phyloP scores from a whole-genome alignment of 495 filamentous ascomycete genomes.

The Penicillium samsonianum region DNA sequence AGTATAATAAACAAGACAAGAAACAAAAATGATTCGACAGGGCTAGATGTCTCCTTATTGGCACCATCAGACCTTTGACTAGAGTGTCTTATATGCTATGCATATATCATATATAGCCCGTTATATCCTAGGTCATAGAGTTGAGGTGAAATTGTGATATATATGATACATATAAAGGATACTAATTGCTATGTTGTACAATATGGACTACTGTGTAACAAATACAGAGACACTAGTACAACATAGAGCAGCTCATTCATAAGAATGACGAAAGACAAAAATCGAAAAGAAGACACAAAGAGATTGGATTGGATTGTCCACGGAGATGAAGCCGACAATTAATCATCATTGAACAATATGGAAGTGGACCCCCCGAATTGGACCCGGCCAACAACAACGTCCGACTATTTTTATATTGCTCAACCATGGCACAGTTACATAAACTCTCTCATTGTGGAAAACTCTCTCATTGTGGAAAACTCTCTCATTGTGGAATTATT shows the following conservation, averaged over 20 bases:
- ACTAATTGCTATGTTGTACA: not conserved
- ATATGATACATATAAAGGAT: not conserved
- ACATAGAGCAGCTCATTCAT: not conserved
- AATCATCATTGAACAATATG: constrained; percentile 13
- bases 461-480: not conserved
- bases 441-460: too few species aligned
- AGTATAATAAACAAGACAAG: not conserved
- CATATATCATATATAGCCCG: not conserved
- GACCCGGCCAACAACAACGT: constrained; percentile 16
- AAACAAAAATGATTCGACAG: not conserved
- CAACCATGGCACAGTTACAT: constrained; percentile 9
- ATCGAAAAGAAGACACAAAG: not conserved
- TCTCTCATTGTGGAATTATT: not conserved
- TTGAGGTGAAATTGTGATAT: not conserved
- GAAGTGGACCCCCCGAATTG: constrained; percentile 11
- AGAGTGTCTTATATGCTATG: not conserved
- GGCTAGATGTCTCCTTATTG: not conserved
- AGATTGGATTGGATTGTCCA: constrained; percentile 21
- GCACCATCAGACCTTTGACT: not conserved
- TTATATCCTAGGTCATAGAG: not conserved
- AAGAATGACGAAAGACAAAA: not conserved
- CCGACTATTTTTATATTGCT: constrained; percentile 21
- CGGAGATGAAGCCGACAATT: too few species aligned
- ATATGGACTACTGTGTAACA: not conserved
- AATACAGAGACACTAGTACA: not conserved